phyloP scores from a whole-genome alignment of 345 rosid species.

The Tarenaya hassleriana region DNA sequence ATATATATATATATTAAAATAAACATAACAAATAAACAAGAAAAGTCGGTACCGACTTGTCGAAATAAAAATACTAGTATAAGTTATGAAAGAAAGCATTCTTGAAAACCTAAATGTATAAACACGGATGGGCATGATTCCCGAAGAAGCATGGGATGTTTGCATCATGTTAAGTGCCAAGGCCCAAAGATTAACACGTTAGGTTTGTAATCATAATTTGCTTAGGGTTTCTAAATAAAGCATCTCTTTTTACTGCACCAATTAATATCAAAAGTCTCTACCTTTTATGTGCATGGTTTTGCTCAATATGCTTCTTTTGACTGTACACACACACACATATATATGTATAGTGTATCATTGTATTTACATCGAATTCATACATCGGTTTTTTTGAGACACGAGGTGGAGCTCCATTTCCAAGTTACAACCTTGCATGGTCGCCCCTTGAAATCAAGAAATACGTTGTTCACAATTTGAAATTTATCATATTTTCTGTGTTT shows the following conservation, averaged over 20 bases:
- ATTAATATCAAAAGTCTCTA: slow-evolving; percentile 8
- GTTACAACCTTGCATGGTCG: too few relatives aligned
- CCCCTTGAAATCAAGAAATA: too few relatives aligned
- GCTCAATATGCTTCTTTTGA: slow-evolving; percentile 16
- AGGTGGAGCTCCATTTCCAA: slow-evolving; percentile 29
- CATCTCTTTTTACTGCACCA: slow-evolving; percentile 14
- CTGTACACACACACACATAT: not conserved
- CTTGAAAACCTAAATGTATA: slow-evolving; percentile 18
- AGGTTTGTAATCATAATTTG: too few relatives aligned
- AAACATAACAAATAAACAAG: slow-evolving; percentile 11
- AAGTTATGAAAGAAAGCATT: slow-evolving; percentile 5
- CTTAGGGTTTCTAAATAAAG: slow-evolving; percentile 29
- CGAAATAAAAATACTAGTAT: slow-evolving; percentile 13
- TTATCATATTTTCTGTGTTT: too few relatives aligned
- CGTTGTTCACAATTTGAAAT: too few relatives aligned
- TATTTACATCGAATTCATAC: slow-evolving; percentile 11
- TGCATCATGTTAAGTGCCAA: slow-evolving; percentile 31
- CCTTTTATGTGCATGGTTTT: slow-evolving; percentile 21
- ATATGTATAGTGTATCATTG: not conserved
- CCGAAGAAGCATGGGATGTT: slow-evolving; percentile 22
- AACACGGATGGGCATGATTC: too few relatives aligned
- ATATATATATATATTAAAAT: not conserved
- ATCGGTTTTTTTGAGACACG: slow-evolving; percentile 21
- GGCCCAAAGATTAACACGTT: too few relatives aligned
- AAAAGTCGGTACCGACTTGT: slow-evolving; percentile 26